Evolutionary conservation across 371 early-diverging fungal species (phyloP), one percentile per base, ranked within the genome.

Genomic region (Blakeslea trispora): DNA sequence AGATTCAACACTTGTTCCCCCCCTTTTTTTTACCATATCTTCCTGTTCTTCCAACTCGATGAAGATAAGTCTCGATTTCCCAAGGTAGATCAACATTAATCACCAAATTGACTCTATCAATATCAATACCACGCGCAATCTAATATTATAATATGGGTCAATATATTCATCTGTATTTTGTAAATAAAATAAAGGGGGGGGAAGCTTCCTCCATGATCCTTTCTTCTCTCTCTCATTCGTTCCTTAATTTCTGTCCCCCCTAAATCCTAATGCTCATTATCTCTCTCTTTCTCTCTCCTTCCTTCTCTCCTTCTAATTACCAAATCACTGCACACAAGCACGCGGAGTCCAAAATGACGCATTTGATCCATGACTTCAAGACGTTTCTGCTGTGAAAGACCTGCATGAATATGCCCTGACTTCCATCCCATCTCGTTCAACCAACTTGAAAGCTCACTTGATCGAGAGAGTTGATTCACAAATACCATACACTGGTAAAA

Each of bases 21-120:
- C 22, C 41, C 22, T 21, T 19, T 22, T 22, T 35, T 6, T 74
- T 77, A 74, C 99, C 99, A 72, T 96, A 99, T 56, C 99, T 87
- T 4, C 99, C 99, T 9, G 99, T 97, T 55, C 99, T 89, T n/a
- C 99, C 99, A 58, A 99, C 96, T 53, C 99, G 90, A 75, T 99
- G 99, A 51, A 99, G 82, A 65, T 99, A 99, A 0, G 99, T 99
- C 60, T 98, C 98, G 11, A 71, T 64, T 28, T 88, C 87, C 37
- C 86, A 69, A 18, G 99, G 99, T 53, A 96, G 79, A 64, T 99
- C 99, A 61, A 91, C 92, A 79, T 99, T 99, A 64, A 99, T 87
- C 21, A 99, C 99, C 61, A 99, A 75, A 68, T 94, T 97, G 57
- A 99, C 98, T 64, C 97, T 95, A 34, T 87, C 86, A 63, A 97